Percentiles rank a stretch among this genome's conserved stretches.
These are phyloP conservation scores for Fusarium domesticum DNA, from an alignment of 2,329 filamentous ascomycete species.

Conservation along the genomic window DNA sequence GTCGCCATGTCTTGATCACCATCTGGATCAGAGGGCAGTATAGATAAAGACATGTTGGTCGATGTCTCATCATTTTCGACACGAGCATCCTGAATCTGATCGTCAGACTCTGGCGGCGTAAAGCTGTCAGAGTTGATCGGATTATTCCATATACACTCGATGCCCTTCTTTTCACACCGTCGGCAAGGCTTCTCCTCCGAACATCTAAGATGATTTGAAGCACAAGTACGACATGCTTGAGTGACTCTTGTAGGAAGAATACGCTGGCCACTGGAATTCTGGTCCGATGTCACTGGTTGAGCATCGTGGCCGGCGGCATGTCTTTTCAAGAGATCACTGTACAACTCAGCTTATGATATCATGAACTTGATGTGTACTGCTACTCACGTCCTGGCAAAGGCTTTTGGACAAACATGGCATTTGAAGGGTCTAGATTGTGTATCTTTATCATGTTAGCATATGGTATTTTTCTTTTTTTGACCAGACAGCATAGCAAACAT, in stretches of 20 bases:
- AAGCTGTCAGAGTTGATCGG: conserved; percentile 7
- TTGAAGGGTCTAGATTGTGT: conserved; percentile 32
- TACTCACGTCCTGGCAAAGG: conserved; percentile 31
- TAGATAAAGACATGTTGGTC: too few relatives aligned
- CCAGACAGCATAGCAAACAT: conserved; percentile 6
- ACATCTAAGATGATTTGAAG: conserved; percentile 31
- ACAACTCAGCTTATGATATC: background rate
- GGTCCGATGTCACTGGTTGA: conserved; percentile 7
- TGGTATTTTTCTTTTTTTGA: too few relatives aligned
- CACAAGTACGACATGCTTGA: conserved; percentile 29
- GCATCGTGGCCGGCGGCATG: conserved; percentile 23
- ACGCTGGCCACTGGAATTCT: conserved; percentile 1
- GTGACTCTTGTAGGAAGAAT: conserved; percentile 24
- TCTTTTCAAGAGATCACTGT: conserved; percentile 28
- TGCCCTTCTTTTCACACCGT: conserved; percentile 27
- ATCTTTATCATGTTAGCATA: conserved; percentile 18
- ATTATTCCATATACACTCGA: conserved; percentile 28
- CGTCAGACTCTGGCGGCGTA: conserved; percentile 10
- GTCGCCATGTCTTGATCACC: too few relatives aligned
- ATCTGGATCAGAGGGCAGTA: too few relatives aligned
- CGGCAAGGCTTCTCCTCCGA: conserved; percentile 32
- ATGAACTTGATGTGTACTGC: background rate
- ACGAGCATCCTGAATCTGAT: conserved; percentile 4
- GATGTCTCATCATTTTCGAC: conserved; percentile 3
- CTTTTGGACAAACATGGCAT: conserved; percentile 31